Base-by-base conservation (phyloP, 2,329 filamentous ascomycete genomes). In the Monilinia polystroma region DNA sequence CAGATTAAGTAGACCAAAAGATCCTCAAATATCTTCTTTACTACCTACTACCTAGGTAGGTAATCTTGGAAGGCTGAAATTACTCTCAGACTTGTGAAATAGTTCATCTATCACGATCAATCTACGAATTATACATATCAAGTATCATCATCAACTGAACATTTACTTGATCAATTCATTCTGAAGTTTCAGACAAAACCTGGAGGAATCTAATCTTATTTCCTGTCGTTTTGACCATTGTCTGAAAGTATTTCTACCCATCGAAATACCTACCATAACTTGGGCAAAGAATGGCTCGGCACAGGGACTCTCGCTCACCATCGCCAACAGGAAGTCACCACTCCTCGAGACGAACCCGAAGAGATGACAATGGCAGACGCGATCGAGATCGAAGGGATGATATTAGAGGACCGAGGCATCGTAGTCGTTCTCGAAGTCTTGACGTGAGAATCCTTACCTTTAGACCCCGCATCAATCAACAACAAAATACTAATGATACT, bases 311-410 rank as follows among this genome's bases (percentile, higher is more conserved):
- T 82, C 84, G 91, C 90, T 94, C 91, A 93, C 91, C 91, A 91
- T 92, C 90, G 88, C 90, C 90, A 89, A 88, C 89, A 93, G 90
- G 90, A 87, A 92, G 90, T 84, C 88, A 90, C 78, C 84, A 86
- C 80, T 88, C 87, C 80, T 87, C 88, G 76, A 86, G 80, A 76
- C 84, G 84, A 69, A 79, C 74, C 74, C 81, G 82, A 75, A 81
- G 82, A 78, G 84, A 78, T 45, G 75, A 78, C 64, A 74, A 84
- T 76, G 79, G 82, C 74, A 80, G 82, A 70, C 79, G 80, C 75
- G 81, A 79, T 72, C 79, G 80, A 75, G 81, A 79, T 72, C 78
- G 82, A 53, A 79, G 81, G 72, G 83, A 84, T 74, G 82, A 84
- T 76, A 78, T 78, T 59, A 80, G 81, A 68, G 74, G 77, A 63